Evolutionary conservation across 2,329 filamentous ascomycete species (phyloP), one percentile per base, ranked within the genome.

Genomic region (Venturia aucupariae): DNA sequence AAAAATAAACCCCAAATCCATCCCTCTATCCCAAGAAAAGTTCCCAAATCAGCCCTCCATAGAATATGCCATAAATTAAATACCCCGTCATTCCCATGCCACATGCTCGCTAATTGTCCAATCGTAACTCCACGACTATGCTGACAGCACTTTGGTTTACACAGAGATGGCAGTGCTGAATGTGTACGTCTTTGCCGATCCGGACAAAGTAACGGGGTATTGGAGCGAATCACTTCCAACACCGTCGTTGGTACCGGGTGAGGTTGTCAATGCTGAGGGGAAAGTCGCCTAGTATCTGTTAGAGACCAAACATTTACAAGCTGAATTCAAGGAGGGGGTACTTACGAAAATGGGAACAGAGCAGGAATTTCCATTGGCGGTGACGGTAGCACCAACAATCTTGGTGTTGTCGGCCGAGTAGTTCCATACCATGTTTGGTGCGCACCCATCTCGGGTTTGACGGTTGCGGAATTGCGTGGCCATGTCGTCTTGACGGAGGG

Each of bases 351-450:
- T 55, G 13, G 62, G 62, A n/a, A 30, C 41, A 19, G 32, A 27
- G 62, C 62, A 64, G 51, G 48, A 24, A 32, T 64, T 64, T 13
- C 62, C 35, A 10, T 11, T 59, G 10, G 62, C 44, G 13, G 46
- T 59, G 30, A 64, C 7, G 6, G 46, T 64, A 4, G 62, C 62
- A 10, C 51, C 48, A 11, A 59, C 35, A 19, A 64, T 64, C 19
- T 30, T 39, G 17, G 15, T 39, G 22, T 48, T 48, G 6, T 64
- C 62, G 8, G 19, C 11, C 3, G 62, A 72, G 62, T 78, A 77
- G 60, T 73, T 75, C 71, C 80, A 83, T 24, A 71, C 75, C 62
- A 85, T 69, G 61, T 76, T 76, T 61, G 82, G 81, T 48, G 76
- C 69, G 75, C 84, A 83, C 60, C 72, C 72, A 71, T 64, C 62